Conservation (phyloP, 129 eudicot species). For the Lactuca sativa region DNA sequence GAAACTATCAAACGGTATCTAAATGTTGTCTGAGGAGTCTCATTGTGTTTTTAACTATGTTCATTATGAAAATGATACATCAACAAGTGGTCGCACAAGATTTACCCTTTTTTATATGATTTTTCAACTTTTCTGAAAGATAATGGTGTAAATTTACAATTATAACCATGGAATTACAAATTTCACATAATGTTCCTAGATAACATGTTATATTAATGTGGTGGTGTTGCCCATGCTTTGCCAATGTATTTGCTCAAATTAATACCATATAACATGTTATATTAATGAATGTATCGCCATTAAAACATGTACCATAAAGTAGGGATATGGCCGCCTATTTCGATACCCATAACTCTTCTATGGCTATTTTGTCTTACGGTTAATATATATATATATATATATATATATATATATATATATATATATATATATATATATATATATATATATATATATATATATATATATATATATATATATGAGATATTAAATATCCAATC, state of each 20-base stretch:
- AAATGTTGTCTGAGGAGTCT: too few relatives aligned
- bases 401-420: too few relatives aligned
- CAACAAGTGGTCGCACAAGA: not conserved
- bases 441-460: too few relatives aligned
- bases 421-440: too few relatives aligned
- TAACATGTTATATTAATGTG: constrained; percentile 13
- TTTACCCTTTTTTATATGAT: not conserved
- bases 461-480: too few relatives aligned
- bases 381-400: too few relatives aligned
- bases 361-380: constrained; percentile 6
- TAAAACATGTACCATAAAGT: constrained; percentile 21
- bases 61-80: too few relatives aligned
- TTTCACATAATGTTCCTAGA: not conserved
- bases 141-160: not conserved
- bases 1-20: too few relatives aligned
- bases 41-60: not conserved
- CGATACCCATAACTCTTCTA: constrained; percentile 33
- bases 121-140: not conserved
- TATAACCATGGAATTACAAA: not conserved
- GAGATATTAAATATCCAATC: too few relatives aligned
- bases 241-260: constrained; percentile 17
- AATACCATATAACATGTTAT: too few relatives aligned
- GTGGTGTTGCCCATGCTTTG: constrained; percentile 37
- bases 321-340: constrained; percentile 33
- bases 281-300: constrained; percentile 24